Percentiles rank a stretch among this genome's conserved stretches.
Conservation (phyloP, 169 alveolate species). For the Plasmodium vivax region DNA sequence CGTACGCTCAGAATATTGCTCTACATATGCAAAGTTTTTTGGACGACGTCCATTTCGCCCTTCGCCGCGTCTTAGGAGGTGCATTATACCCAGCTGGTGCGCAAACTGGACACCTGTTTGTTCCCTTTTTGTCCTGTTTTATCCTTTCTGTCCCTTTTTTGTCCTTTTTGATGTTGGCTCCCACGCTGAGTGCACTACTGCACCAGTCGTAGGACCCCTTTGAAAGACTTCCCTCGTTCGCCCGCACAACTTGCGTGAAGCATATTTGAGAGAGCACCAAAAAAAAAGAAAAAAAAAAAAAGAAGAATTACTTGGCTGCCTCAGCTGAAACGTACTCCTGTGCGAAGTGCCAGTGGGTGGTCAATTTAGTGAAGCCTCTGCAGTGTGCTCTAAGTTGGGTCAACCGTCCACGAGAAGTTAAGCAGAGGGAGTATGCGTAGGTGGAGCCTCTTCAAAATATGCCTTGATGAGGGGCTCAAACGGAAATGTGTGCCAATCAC, state of each 20-base stretch:
- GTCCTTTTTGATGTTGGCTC: not conserved
- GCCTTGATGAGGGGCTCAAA: not conserved
- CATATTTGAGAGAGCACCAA: not conserved
- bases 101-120: not conserved
- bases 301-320: not conserved
- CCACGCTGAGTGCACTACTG: not conserved
- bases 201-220: not conserved
- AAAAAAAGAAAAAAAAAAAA: not conserved
- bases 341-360: not conserved
- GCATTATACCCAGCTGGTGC: not conserved
- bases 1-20: not conserved
- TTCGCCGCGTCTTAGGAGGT: not conserved
- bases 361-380: not conserved
- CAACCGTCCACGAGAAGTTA: not conserved
- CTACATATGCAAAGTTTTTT: not conserved
- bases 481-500: not conserved
- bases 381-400: not conserved
- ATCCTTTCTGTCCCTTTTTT: not conserved
- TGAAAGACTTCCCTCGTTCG: not conserved
- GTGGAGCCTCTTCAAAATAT: not conserved
- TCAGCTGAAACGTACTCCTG: not conserved
- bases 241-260: not conserved
- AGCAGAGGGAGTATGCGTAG: not conserved
- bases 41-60: not conserved
- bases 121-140: not conserved